Evolutionary conservation across 2,329 filamentous ascomycete genomes (phyloP), one percentile per base, ranked within the genome.

Genomic region (Botryotinia calthae): DNA sequence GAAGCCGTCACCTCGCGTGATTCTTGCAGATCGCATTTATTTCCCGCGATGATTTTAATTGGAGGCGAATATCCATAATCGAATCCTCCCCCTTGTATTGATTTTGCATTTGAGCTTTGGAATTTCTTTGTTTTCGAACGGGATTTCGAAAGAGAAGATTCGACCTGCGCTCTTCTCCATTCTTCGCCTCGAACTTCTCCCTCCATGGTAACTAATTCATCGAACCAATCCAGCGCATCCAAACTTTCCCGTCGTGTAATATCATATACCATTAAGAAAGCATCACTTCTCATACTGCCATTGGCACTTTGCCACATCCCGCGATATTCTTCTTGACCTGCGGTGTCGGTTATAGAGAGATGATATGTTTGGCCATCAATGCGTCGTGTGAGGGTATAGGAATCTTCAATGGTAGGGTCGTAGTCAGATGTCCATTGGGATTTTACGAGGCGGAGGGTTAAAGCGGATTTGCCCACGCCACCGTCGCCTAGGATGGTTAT

Each of bases 401-500:
- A 94, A 85, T 96, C 93, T 83, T 94, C 91, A 82, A 93, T 93
- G 51, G 91, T 93, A 25, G 91, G 91, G 83, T 93, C 91, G 82
- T 93, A 93, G 81, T 95, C 93, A 78, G 91, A 91, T 12, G 92
- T 95, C 93, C 93, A 96, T 83, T 93, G 89, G 74, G 90, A 93
- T 79, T 92, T 90, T 71, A 96, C 93, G 59, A 96, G 88, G 70
- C 93, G 91, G 74, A 96, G 85, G 25, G 93, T 95, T 80, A 96
- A 95, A 76, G 91, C 94, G 2, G 92, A 94, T 84, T 96, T 96
- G 79, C 92, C 92, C 81, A 91, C 94, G 74, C 93, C 93, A 79
- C 93, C 93, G 81, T 95, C 93, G 80, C 93, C 93, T 83, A 93
- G 95, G 82, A 96, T 93, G 73, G 93, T 95, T 80, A 95, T 94